Evolutionary conservation across 768 basidiomycete species (phyloP), one percentile per base, ranked within the genome.

Genomic region (Suillus placidus): DNA sequence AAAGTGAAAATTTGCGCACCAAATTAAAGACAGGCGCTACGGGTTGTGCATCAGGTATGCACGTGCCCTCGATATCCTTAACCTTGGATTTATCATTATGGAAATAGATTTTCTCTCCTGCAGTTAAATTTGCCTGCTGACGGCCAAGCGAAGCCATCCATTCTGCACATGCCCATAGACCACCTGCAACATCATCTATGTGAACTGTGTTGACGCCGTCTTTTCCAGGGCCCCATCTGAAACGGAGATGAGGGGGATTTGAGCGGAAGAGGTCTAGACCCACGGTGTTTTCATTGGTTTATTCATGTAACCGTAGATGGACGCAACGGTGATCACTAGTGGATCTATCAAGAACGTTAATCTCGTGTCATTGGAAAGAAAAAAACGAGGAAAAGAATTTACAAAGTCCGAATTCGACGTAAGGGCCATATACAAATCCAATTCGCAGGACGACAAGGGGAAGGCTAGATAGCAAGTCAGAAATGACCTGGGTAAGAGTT

Each of bases 231-330:
- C 89, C 85, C 90, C 92, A 92, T 74, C 92, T 93, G 68, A 1
- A 42, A 64, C 12, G 42, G 6, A 40, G 45, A 56, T 78, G 42
- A 72, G 42, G 18, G 20, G 40, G 42, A 30, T 42, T 23, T 57
- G 13, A 32, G 38, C 26, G 49, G 70, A 51, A 14, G 49, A 61
- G 18, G 23, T 51, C 40, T 66, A 38, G 43, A 51, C 49, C 71
- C 71, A 94, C 92, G 94, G 81, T 12, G 88, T 90, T 74, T 92
- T 93, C 88, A 95, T 92, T 1, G 92, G 91, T 69, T 91, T 88
- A 73, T 92, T 87, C 76, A 92, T 80, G 73, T 91, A 87, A 6
- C 91, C 91, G 75, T 95, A 95, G 35, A 94, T 88, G 14, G 91
- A 85, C 12, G 87, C 90, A 14, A 94, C 88, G 1, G 89, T 89